A percentile compares a stretch with the other conserved stretches of the same genome.
Evolutionary conservation across 169 alveolate genomes (phyloP).

Genomic region (Pseudocohnilembus persalinus): DNA sequence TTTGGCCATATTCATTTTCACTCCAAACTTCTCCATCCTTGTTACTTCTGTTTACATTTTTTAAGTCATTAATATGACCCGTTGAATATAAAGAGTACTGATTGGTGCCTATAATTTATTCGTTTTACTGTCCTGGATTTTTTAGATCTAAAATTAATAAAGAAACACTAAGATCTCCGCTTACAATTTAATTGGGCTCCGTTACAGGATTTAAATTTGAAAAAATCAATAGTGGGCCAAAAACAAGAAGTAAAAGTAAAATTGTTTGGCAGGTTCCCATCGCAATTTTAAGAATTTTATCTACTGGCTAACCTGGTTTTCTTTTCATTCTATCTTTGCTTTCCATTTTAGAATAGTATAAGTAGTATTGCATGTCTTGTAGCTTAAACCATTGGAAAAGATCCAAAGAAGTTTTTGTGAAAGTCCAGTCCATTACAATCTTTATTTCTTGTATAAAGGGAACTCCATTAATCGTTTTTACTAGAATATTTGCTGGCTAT

Average conservation of each 20-base stretch:
- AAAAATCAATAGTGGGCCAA: constrained; percentile 66
- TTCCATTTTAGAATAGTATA: constrained; percentile 42
- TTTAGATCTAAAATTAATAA: neutral
- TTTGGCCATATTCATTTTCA: neutral
- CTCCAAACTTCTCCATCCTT: neutral
- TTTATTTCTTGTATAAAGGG: constrained; percentile 86
- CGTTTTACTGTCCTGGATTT: neutral
- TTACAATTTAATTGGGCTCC: constrained; percentile 11
- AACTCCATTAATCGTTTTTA: constrained; percentile 59
- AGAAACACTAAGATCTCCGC: constrained; percentile 19
- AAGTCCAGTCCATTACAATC: constrained; percentile 86
- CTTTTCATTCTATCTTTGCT: constrained; percentile 1
- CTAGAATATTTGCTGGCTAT: neutral
- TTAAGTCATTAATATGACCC: neutral
- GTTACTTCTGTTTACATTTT: neutral
- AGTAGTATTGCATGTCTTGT: constrained; percentile 66
- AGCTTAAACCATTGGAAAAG: constrained; percentile 83
- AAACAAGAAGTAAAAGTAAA: constrained; percentile 26
- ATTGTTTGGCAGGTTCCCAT: constrained; percentile 31
- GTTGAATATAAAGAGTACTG: constrained; percentile 1
- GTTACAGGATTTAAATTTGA: constrained; percentile 67
- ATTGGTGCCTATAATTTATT: no score
- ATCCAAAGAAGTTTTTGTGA: constrained; percentile 84
- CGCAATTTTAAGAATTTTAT: constrained; percentile 25
- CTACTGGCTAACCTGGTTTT: constrained; percentile 13